These are phyloP conservation scores for Urochloa ruziziensis DNA, from an alignment of 176 grass and related monocot genomes.

Conservation along the genomic window DNA sequence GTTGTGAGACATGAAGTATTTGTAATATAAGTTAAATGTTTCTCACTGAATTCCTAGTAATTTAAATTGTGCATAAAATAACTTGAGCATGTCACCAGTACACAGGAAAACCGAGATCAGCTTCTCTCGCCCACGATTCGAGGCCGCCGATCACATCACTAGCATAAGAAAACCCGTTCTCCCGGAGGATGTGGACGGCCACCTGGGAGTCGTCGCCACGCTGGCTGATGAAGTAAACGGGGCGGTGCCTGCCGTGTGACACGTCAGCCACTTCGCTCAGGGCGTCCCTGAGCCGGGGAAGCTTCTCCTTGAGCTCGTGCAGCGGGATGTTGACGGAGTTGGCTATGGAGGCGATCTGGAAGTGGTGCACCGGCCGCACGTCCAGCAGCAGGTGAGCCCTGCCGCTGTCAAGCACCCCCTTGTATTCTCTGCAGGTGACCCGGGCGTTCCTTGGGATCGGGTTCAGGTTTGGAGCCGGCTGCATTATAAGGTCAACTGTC, in stretches of 20 bases:
- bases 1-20: no score
- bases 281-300: slow-evolving; percentile 31
- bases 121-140: slow-evolving; percentile 66
- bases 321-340: slow-evolving; percentile 79
- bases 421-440: slow-evolving; percentile 69
- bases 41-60: no score
- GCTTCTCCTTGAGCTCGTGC: slow-evolving; percentile 51
- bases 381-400: slow-evolving; percentile 72
- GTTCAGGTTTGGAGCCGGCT: slow-evolving; percentile 48
- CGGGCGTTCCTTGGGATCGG: slow-evolving; percentile 54
- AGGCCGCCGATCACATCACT: slow-evolving; percentile 85
- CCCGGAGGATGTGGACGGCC: slow-evolving; percentile 56
- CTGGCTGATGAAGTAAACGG: slow-evolving; percentile 45
- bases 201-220: slow-evolving; percentile 85
- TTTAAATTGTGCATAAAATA: no score
- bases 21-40: no score
- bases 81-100: slow-evolving; percentile 37
- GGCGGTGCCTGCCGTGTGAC: neutral
- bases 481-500: no score
- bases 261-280: neutral
- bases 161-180: slow-evolving; percentile 58
- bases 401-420: slow-evolving; percentile 43
- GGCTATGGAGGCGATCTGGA: slow-evolving; percentile 77
- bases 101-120: slow-evolving; percentile 60
- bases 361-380: slow-evolving; percentile 75